phyloP scores from a whole-genome alignment of 345 rosid genomes.

The Tarenaya hassleriana region DNA sequence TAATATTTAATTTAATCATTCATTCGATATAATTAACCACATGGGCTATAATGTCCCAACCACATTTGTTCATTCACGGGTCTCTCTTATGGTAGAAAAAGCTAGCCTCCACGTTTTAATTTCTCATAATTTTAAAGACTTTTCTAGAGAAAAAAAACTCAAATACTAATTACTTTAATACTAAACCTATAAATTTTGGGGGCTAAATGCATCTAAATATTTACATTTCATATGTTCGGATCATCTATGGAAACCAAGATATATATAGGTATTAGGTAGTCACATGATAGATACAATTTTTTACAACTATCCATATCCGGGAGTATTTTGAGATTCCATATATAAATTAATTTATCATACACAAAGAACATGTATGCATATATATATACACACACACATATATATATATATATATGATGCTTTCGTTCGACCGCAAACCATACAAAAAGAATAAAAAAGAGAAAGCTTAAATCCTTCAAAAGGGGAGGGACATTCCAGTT shows the following conservation, averaged over 20 bases:
- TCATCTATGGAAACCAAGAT: too few species aligned
- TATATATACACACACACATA: too few species aligned
- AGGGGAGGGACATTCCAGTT: constrained; percentile 58
- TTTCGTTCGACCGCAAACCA: constrained; percentile 29
- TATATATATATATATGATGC: constrained; percentile 4
- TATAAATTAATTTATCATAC: not conserved
- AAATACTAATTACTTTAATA: too few species aligned
- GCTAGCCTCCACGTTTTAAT: constrained; percentile 15
- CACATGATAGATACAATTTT: too few species aligned
- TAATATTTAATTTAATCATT: not conserved
- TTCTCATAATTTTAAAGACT: not conserved
- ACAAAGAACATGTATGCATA: not conserved
- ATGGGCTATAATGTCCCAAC: not conserved
- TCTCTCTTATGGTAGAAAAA: constrained; percentile 8
- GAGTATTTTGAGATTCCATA: too few species aligned
- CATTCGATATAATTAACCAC: not conserved
- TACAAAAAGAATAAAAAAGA: constrained; percentile 26
- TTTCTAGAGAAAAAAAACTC: too few species aligned
- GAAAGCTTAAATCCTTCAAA: constrained; percentile 24
- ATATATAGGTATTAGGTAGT: too few species aligned
- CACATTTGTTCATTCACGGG: constrained; percentile 22
- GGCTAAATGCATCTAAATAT: too few species aligned
- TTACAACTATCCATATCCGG: too few species aligned
- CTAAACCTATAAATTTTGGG: too few species aligned
- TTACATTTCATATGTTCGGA: too few species aligned